Conservation (phyloP, 306 rosid species). For the Citrullus colocynthis region DNA sequence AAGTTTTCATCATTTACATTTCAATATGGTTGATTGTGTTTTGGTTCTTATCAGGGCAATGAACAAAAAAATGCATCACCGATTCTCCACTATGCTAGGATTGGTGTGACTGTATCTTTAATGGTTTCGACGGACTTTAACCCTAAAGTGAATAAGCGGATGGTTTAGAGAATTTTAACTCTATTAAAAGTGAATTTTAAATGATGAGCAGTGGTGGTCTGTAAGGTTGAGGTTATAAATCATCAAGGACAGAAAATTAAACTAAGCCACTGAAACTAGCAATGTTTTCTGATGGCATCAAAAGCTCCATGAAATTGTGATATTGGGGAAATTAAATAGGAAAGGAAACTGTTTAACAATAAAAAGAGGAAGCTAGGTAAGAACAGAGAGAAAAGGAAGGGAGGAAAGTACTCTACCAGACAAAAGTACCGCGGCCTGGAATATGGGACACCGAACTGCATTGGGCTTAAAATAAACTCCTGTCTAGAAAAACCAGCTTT, state of each 20-base stretch:
- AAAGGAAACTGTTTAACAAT: neutral
- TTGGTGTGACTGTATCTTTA: no score
- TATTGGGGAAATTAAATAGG: neutral
- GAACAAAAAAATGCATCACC: no score
- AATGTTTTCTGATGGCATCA: neutral
- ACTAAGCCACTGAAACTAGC: neutral
- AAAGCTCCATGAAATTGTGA: neutral
- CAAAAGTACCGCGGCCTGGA: conserved; percentile 96
- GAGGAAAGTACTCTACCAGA: conserved; percentile 43
- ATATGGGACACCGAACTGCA: conserved; percentile 92
- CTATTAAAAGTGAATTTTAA: neutral
- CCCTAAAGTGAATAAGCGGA: no score
- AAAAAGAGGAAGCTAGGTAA: neutral
- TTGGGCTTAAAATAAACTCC: conserved; percentile 84
- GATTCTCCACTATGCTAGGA: no score
- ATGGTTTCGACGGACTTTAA: no score
- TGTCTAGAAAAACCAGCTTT: conserved; percentile 45
- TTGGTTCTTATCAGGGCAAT: no score
- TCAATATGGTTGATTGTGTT: no score
- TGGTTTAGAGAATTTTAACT: no score
- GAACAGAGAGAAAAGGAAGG: conserved; percentile 9
- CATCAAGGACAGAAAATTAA: neutral
- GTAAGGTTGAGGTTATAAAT: neutral
- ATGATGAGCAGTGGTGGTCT: neutral
- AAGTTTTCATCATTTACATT: no score